phyloP scores from a whole-genome alignment of 1,284 basidiomycete genomes.

The Volvariella surrecta region DNA sequence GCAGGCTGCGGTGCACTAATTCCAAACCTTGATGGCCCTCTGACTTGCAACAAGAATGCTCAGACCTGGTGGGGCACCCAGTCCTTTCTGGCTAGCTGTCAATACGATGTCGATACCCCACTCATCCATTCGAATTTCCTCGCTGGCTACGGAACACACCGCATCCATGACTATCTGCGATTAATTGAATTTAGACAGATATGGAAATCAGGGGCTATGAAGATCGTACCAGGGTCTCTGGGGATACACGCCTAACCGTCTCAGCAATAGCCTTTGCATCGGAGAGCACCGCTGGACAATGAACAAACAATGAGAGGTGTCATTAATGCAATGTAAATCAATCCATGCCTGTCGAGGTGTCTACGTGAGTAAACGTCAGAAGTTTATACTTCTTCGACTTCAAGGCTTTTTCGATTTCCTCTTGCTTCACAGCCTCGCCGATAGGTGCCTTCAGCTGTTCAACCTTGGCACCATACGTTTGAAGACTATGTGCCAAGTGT shows the following conservation, averaged over 20 bases:
- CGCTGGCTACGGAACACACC: conserved; percentile 93
- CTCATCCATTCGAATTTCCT: conserved; percentile 91
- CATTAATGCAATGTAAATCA: background rate
- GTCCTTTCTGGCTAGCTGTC: conserved; percentile 91
- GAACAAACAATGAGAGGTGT: background rate
- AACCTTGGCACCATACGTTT: conserved; percentile 88
- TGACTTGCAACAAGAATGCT: conserved; percentile 81
- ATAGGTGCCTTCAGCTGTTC: conserved; percentile 79
- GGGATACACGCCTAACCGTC: conserved; percentile 72
- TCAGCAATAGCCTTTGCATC: conserved; percentile 76
- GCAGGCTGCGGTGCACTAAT: too few relatives aligned
- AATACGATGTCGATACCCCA: conserved; percentile 93
- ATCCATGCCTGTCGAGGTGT: conserved; percentile 73
- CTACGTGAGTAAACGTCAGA: conserved; percentile 91
- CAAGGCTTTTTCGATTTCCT: conserved; percentile 69
- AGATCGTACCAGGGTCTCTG: conserved; percentile 67
- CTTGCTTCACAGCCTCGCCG: conserved; percentile 63
- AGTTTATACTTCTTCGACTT: conserved; percentile 83
- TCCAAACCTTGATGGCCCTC: conserved; percentile 73
- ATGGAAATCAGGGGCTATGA: background rate
- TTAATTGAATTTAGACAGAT: background rate
- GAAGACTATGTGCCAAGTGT: conserved; percentile 44
- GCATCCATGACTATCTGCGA: conserved; percentile 75
- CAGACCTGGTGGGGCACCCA: conserved; percentile 92
- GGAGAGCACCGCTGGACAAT: conserved; percentile 65